Evolutionary conservation across 495 filamentous ascomycete genomes (phyloP), one percentile per base, ranked within the genome.

Genomic region (Daldinia caldariorum): DNA sequence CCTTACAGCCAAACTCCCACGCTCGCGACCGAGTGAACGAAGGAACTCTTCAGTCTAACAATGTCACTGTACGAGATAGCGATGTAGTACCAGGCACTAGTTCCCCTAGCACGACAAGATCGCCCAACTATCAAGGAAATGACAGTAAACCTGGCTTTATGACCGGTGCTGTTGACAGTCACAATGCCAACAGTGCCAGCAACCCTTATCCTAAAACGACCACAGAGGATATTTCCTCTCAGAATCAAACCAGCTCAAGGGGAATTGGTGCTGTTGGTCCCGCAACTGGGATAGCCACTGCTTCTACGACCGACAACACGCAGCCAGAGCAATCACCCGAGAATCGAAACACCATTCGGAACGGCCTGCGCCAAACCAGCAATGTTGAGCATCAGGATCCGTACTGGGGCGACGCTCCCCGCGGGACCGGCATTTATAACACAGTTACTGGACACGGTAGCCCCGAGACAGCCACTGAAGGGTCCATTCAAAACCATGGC

Each of bases 371-470:
- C 10, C 59, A 69, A 32, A 61, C 59, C 5, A 60, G 59, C n/a
- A 32, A 65, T 4, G 29, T 67, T 14, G 49, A 55, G 0, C 41
- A 74, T 18, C n/a, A 49, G 0, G 71, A 74, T 8, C 77, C 79
- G 0, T 81, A 83, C 63, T 82, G 81, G 81, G 81, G 81, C 29
- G 63, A 71, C 34, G 70, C 81, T 29, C 78, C 81, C 57, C 74
- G 76, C 54, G 76, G 77, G 3, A 50, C 64, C 10, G 69, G 73
- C 4, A 70, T 81, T n/a, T 81, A 83, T 35, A 83, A 83, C 63
- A 76, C 75, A 0, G 79, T 83, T 10, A 74, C 72, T 4, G 81
- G 81, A 14, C 81, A 83, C 37, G 81, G 81, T 5, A 83, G 81
- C 59, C 43, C 78, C 49, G 69, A 73, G 7, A 77, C 43, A 10